A percentile compares a stretch with the other conserved stretches of the same genome.
phyloP scores from a whole-genome alignment of 805 yeast genomes.

The Danielia reshetovae region DNA sequence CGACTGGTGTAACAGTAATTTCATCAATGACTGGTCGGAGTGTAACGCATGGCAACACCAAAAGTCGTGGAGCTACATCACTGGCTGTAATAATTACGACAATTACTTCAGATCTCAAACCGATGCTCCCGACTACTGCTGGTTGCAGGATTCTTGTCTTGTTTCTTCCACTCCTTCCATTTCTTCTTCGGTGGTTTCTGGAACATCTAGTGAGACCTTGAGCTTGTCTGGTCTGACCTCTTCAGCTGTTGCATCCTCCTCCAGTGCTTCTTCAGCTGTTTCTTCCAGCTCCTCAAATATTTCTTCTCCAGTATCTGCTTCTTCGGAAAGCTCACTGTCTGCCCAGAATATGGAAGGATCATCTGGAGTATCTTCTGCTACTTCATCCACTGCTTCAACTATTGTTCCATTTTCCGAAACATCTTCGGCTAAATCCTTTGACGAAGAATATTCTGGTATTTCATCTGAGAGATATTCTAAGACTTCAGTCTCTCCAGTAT shows the following conservation, averaged over 20 bases:
- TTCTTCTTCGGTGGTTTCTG: neutral
- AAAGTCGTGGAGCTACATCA: neutral
- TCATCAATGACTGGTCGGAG: neutral
- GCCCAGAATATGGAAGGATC: neutral
- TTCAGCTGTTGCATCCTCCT: neutral
- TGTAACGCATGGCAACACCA: neutral
- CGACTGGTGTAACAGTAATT: conserved; percentile 2
- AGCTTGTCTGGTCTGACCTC: neutral
- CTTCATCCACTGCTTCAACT: neutral
- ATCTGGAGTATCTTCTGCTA: neutral
- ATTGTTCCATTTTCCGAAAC: neutral
- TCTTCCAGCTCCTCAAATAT: neutral
- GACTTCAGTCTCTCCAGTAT: neutral
- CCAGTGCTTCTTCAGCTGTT: neutral
- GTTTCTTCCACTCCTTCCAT: neutral
- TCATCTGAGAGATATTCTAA: neutral
- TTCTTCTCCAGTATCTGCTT: neutral
- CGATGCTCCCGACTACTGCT: conserved; percentile 2
- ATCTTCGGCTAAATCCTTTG: neutral
- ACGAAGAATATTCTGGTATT: neutral
- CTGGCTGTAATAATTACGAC: conserved; percentile 1
- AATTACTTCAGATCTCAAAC: neutral
- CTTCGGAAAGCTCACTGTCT: neutral
- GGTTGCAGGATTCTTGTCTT: neutral
- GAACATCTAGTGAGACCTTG: neutral